Evolutionary conservation across 176 grass and related monocot genomes (phyloP).

Genomic region (Eragrostis nindensis): DNA sequence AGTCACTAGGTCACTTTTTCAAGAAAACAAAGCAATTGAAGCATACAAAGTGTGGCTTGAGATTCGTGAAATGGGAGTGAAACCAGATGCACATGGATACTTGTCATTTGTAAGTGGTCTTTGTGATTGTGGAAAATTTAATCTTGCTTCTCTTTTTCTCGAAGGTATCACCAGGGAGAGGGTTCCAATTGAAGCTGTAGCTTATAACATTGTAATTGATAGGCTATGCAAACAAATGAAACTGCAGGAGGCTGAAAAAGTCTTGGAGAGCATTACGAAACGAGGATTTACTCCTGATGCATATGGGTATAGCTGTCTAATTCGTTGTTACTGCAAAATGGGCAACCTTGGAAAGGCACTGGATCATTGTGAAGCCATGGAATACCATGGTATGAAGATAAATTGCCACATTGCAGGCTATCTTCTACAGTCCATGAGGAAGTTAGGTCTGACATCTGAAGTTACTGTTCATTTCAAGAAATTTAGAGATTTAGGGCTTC

Average conservation of each 20-base stretch:
- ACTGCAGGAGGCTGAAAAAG: constrained; percentile 64
- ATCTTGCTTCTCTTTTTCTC: constrained; percentile 49
- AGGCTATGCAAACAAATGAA: constrained; percentile 73
- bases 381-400: constrained; percentile 45
- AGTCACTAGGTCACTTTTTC: constrained; percentile 60
- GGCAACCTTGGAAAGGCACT: constrained; percentile 53
- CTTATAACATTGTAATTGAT: constrained; percentile 77
- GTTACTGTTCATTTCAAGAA: constrained; percentile 51
- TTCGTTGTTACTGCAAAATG: constrained; percentile 59
- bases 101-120: constrained; percentile 59
- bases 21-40: constrained; percentile 47
- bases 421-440: constrained; percentile 61
- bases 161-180: constrained; percentile 45
- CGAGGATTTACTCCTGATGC: constrained; percentile 42
- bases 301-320: constrained; percentile 67
- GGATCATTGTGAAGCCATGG: constrained; percentile 67
- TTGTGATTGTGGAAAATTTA: constrained; percentile 49
- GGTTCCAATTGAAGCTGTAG: constrained; percentile 42
- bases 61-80: constrained; percentile 55
- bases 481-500: constrained; percentile 56
- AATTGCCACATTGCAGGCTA: constrained; percentile 45
- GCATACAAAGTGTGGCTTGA: constrained; percentile 51
- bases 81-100: constrained; percentile 51
- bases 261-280: constrained; percentile 63
- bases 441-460: constrained; percentile 54